phyloP scores from a whole-genome alignment of 208 protist genomes.

The Leishmania guyanensis region DNA sequence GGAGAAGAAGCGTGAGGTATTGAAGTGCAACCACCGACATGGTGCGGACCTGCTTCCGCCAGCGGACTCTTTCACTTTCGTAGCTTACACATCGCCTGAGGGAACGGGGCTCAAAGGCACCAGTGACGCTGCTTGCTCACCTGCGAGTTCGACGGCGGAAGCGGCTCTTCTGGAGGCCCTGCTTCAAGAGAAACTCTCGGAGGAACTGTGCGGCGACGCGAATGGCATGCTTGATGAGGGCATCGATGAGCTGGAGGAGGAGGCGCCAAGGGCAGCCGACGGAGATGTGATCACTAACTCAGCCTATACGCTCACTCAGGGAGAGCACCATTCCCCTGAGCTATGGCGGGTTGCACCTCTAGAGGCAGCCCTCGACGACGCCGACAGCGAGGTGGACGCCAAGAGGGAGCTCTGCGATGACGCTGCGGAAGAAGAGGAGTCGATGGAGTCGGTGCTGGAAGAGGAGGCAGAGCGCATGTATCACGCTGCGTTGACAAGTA shows the following conservation, averaged over 20 bases:
- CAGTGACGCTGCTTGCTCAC: neutral
- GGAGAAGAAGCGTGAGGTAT: neutral
- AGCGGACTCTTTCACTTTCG: neutral
- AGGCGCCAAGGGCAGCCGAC: neutral
- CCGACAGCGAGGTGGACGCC: neutral
- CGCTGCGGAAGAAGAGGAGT: conserved; percentile 15
- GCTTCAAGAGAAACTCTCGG: neutral
- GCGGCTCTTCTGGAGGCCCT: neutral
- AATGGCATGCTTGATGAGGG: neutral
- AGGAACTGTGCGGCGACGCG: neutral
- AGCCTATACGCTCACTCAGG: neutral
- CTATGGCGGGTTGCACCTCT: neutral
- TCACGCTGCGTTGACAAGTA: conserved; percentile 16
- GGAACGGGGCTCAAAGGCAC: neutral
- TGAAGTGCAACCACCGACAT: neutral
- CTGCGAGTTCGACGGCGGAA: neutral
- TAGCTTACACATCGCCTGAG: neutral
- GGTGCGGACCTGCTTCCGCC: neutral
- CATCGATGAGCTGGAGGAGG: neutral
- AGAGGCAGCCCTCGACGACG: neutral
- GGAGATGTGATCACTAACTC: neutral
- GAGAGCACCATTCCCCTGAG: neutral
- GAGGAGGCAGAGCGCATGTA: conserved; percentile 30
- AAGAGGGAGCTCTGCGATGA: neutral
- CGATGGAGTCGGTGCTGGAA: conserved; percentile 26